Percentiles rank a stretch among this genome's conserved stretches.
These are phyloP conservation scores for Fusarium buxicola DNA, from an alignment of 2,329 filamentous ascomycete species.

Conservation along the genomic window DNA sequence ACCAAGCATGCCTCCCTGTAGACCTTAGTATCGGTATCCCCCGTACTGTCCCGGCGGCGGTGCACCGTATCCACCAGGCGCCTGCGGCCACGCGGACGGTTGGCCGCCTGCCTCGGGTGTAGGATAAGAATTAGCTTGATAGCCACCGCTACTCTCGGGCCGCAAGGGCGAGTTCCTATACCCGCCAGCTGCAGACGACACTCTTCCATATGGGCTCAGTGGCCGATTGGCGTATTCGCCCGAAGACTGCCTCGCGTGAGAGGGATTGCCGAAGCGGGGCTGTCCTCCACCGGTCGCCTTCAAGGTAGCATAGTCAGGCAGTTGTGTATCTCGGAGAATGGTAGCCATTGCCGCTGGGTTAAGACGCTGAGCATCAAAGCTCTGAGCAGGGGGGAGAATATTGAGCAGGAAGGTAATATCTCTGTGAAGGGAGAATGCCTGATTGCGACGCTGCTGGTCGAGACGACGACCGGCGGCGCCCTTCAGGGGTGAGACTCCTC, in stretches of 20 bases:
- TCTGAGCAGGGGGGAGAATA: conserved; percentile 78
- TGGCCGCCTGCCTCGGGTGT: conserved; percentile 44
- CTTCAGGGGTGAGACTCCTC: conserved; percentile 94
- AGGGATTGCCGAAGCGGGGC: conserved; percentile 49
- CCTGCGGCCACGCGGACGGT: conserved; percentile 46
- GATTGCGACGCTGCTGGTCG: conserved; percentile 78
- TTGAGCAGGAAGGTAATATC: conserved; percentile 74
- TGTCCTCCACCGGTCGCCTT: conserved; percentile 58
- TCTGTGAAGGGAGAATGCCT: conserved; percentile 77
- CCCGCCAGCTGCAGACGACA: conserved; percentile 54
- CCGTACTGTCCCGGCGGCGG: conserved; percentile 52
- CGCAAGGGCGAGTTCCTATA: conserved; percentile 66
- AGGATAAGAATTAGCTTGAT: conserved; percentile 47
- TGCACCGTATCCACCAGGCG: conserved; percentile 47
- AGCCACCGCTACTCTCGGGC: conserved; percentile 54
- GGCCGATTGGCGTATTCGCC: conserved; percentile 59
- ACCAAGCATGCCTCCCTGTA: not conserved
- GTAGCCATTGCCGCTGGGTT: conserved; percentile 77
- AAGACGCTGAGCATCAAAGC: conserved; percentile 78
- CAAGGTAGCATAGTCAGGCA: conserved; percentile 72
- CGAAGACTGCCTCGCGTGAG: conserved; percentile 56
- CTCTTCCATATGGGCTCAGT: conserved; percentile 61
- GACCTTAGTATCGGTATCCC: conserved; percentile 50
- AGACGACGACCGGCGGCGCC: conserved; percentile 87
- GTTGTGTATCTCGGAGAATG: conserved; percentile 74